Evolutionary conservation across 192 early-diverging fungal genomes (phyloP).

Genomic region (Martensiomyces pterosporus): DNA sequence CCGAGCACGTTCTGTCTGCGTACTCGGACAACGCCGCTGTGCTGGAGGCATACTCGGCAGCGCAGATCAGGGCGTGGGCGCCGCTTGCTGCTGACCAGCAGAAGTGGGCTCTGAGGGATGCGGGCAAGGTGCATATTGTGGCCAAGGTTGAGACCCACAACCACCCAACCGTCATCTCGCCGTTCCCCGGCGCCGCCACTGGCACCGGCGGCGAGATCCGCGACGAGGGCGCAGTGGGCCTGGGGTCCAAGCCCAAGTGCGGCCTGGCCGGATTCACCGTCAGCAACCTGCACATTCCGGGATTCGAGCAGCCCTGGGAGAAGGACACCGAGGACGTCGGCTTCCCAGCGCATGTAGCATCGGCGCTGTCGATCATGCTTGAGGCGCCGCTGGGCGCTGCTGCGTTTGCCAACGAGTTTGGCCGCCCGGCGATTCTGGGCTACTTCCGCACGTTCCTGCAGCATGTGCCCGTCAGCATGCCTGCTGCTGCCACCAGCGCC

Average conservation of each 20-base stretch:
- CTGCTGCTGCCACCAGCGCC: no score
- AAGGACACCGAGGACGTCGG: constrained; percentile 57
- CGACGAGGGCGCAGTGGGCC: constrained; percentile 97
- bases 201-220: constrained; percentile 99
- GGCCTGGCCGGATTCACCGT: constrained; percentile 95
- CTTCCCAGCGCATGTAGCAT: constrained; percentile 86
- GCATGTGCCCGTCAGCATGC: constrained; percentile 30
- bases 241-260: constrained; percentile 92
- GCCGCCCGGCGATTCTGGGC: constrained; percentile 88
- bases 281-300: constrained; percentile 92
- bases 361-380: constrained; percentile 95
- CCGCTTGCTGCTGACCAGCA: constrained; percentile 5
- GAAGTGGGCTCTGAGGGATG: constrained; percentile 28
- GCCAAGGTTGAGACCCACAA: constrained; percentile 99
- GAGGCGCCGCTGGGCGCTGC: constrained; percentile 95
- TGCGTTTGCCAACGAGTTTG: constrained; percentile 99
- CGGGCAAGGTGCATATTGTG: constrained; percentile 71
- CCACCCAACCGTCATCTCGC: constrained; percentile 98
- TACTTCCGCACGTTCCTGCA: constrained; percentile 93
- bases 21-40: constrained; percentile 99
- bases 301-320: constrained; percentile 92
- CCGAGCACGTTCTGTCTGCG: constrained; percentile 84
- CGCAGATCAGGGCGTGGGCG: constrained; percentile 39
- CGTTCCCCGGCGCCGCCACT: constrained; percentile 96
- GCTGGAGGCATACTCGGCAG: constrained; percentile 52